Conservation (phyloP, 2,329 filamentous ascomycete species). For the Colletotrichum agaves region DNA sequence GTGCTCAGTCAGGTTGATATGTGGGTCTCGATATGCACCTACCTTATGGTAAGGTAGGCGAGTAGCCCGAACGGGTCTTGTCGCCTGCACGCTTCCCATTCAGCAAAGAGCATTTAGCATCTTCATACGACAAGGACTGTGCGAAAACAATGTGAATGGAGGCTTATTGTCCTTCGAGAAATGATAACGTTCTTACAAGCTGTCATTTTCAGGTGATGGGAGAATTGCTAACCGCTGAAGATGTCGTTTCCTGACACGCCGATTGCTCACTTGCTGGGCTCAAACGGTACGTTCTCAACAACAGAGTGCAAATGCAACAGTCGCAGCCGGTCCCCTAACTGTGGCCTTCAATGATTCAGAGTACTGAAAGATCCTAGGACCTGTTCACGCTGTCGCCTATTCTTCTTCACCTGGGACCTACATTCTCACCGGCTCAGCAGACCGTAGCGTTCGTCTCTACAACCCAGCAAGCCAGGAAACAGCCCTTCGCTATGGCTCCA, state of each 20-base stretch:
- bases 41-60: too few relatives aligned
- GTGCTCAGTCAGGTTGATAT: background rate
- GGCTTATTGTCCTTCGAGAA: background rate
- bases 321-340: background rate
- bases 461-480: conserved; percentile 69
- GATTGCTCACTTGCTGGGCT: conserved; percentile 66
- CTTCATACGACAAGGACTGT: too few relatives aligned
- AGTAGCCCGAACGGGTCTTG: conserved; percentile 3
- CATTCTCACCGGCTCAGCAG: conserved; percentile 86
- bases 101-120: background rate
- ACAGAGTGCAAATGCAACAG: background rate
- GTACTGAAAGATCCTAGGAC: conserved; percentile 56
- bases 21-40: conserved; percentile 30
- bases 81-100: background rate
- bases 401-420: conserved; percentile 79
- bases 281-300: conserved; percentile 59
- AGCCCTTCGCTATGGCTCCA: conserved; percentile 39
- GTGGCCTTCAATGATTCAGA: background rate
- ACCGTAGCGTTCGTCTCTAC: conserved; percentile 87
- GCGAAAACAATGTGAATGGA: background rate
- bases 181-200: background rate
- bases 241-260: conserved; percentile 62
- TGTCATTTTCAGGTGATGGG: conserved; percentile 17
- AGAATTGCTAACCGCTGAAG: conserved; percentile 22
- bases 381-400: conserved; percentile 78